These are phyloP conservation scores for Schizophyllum commune DNA, from an alignment of 1,284 basidiomycete species.

Conservation along the genomic window DNA sequence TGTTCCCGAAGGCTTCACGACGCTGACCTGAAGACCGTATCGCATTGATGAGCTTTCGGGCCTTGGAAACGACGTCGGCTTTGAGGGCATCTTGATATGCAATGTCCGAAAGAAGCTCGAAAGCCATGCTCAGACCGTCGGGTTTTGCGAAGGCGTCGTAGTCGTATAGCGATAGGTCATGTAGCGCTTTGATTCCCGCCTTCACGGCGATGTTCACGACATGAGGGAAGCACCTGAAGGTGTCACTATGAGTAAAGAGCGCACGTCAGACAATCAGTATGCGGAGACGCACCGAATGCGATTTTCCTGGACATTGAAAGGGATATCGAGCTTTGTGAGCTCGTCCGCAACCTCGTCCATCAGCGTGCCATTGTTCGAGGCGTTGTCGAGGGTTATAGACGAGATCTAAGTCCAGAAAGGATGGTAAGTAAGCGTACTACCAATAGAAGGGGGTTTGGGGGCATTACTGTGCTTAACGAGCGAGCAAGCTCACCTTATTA, in stretches of 20 bases:
- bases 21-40: neutral
- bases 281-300: slow-evolving; percentile 15
- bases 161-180: neutral
- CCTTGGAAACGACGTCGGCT: neutral
- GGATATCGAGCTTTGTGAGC: slow-evolving; percentile 11
- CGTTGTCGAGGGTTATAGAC: slow-evolving; percentile 13
- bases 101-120: neutral
- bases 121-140: neutral
- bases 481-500: slow-evolving; percentile 3
- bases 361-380: slow-evolving; percentile 17
- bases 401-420: neutral
- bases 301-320: slow-evolving; percentile 18
- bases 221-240: slow-evolving; percentile 29
- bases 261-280: neutral
- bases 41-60: neutral
- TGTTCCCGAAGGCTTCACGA: neutral
- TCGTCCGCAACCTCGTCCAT: slow-evolving; percentile 12
- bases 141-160: neutral
- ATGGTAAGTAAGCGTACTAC: too few relatives aligned
- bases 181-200: slow-evolving; percentile 14
- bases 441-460: too few relatives aligned
- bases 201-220: slow-evolving; percentile 28
- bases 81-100: neutral
- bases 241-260: neutral
- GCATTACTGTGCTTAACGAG: too few relatives aligned